Evolutionary conservation across 805 yeast genomes (phyloP).

Genomic region (Nakazawaea sp.): DNA sequence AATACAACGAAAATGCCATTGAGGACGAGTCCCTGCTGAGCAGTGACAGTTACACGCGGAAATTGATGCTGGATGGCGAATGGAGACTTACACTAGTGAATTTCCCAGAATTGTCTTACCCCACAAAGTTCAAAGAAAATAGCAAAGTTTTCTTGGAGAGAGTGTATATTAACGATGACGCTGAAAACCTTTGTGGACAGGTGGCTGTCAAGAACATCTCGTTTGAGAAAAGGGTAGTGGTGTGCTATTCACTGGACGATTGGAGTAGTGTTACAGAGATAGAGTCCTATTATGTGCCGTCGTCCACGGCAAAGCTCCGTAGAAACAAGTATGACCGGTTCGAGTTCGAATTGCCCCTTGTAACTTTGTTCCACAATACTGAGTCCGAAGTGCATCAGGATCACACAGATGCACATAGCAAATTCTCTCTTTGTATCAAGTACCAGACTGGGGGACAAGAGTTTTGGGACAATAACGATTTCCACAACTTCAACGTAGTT

Average conservation of each 20-base stretch:
- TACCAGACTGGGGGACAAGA: conserved; percentile 43
- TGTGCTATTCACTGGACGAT: conserved; percentile 68
- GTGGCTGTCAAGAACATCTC: conserved; percentile 73
- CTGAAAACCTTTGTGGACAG: conserved; percentile 57
- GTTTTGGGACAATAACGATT: conserved; percentile 73
- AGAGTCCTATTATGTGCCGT: conserved; percentile 54
- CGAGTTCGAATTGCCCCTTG: conserved; percentile 52
- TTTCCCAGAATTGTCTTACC: conserved; percentile 40
- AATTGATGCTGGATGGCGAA: conserved; percentile 14
- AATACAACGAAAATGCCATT: conserved; percentile 20
- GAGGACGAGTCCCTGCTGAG: conserved; percentile 15
- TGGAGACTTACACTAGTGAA: conserved; percentile 40
- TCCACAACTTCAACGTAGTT: conserved; percentile 49
- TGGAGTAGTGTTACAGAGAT: conserved; percentile 76
- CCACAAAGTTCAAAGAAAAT: conserved; percentile 31
- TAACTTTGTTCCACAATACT: conserved; percentile 28
- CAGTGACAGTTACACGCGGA: conserved; percentile 11
- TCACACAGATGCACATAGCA: conserved; percentile 12
- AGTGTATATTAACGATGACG: conserved; percentile 51
- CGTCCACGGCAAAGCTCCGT: conserved; percentile 41
- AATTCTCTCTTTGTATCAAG: conserved; percentile 45
- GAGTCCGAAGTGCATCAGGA: background rate
- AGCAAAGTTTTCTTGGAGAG: conserved; percentile 58
- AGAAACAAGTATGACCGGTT: conserved; percentile 62
- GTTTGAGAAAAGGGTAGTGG: conserved; percentile 59